Conservation (phyloP, 768 basidiomycete genomes). For the Mycena rosella region DNA sequence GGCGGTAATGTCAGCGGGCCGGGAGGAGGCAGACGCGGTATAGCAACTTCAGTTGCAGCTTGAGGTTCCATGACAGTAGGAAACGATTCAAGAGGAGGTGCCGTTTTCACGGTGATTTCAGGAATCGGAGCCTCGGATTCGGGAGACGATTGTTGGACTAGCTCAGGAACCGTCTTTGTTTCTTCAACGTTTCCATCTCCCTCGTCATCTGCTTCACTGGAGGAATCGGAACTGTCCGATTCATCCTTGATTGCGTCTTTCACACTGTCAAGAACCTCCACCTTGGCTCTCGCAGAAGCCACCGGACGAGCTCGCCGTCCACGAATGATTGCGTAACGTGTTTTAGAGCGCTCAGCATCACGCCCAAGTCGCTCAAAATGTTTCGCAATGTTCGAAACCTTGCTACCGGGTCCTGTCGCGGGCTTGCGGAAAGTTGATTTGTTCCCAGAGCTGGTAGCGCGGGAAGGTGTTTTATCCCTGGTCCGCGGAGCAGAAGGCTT, state of each 20-base stretch:
- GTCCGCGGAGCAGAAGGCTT: conserved; percentile 53
- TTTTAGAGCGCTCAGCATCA: conserved; percentile 80
- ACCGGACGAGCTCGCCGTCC: conserved; percentile 92
- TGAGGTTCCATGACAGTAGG: conserved; percentile 32
- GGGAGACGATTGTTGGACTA: conserved; percentile 43
- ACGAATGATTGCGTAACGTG: conserved; percentile 87
- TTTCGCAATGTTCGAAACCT: conserved; percentile 89
- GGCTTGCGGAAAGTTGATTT: conserved; percentile 71
- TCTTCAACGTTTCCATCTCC: conserved; percentile 64
- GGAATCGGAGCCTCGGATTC: conserved; percentile 42
- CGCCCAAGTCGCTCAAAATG: conserved; percentile 90
- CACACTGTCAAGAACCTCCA: conserved; percentile 89
- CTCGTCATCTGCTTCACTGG: conserved; percentile 68
- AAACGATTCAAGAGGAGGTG: conserved; percentile 38
- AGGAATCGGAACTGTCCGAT: conserved; percentile 78
- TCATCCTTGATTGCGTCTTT: conserved; percentile 92
- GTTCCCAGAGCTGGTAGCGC: conserved; percentile 55
- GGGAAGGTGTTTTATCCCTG: conserved; percentile 58
- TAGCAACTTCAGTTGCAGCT: conserved; percentile 8
- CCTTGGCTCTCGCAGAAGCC: conserved; percentile 87
- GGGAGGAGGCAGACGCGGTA: conserved; percentile 31
- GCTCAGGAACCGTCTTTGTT: conserved; percentile 41
- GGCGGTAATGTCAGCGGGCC: conserved; percentile 62
- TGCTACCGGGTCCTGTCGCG: conserved; percentile 63
- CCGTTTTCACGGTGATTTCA: conserved; percentile 42